Evolutionary conservation across 2,329 filamentous ascomycete species (phyloP).

Genomic region (Arthrobotrys pseudoclavata): DNA sequence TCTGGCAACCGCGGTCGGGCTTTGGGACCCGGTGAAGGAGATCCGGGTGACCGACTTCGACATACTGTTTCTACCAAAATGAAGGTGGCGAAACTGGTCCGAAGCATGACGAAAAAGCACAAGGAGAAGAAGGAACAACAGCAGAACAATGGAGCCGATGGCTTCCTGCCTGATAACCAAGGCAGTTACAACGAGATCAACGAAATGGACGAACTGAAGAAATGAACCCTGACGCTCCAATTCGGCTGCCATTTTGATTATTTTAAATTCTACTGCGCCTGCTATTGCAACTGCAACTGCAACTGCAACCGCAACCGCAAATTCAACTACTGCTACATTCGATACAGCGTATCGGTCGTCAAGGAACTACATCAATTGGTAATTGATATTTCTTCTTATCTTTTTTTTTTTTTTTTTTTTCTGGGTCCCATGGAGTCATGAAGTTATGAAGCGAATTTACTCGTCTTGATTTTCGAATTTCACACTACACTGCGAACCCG

Average conservation of each 20-base stretch:
- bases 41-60: slow-evolving; percentile 38
- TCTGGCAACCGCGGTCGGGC: slow-evolving; percentile 35
- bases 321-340: background rate
- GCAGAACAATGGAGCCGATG: slow-evolving; percentile 45
- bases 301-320: background rate
- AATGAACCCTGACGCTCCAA: slow-evolving; percentile 10
- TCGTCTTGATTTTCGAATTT: slow-evolving; percentile 26
- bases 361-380: background rate
- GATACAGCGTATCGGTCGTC: slow-evolving; percentile 21
- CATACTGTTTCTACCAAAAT: slow-evolving; percentile 57
- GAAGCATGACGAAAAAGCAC: slow-evolving; percentile 58
- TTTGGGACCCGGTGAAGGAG: slow-evolving; percentile 47
- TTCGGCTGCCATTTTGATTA: background rate
- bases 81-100: slow-evolving; percentile 43
- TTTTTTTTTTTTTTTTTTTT: background rate
- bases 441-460: slow-evolving; percentile 58
- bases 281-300: background rate
- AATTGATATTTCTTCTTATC: background rate
- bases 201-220: slow-evolving; percentile 58
- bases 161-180: slow-evolving; percentile 47
- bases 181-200: slow-evolving; percentile 41
- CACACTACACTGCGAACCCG: slow-evolving; percentile 15
- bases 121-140: slow-evolving; percentile 46
- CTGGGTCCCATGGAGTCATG: slow-evolving; percentile 50
- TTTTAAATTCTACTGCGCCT: background rate